These are phyloP conservation scores for Leishmania guyanensis DNA, from an alignment of 208 protist genomes.

Conservation along the genomic window DNA sequence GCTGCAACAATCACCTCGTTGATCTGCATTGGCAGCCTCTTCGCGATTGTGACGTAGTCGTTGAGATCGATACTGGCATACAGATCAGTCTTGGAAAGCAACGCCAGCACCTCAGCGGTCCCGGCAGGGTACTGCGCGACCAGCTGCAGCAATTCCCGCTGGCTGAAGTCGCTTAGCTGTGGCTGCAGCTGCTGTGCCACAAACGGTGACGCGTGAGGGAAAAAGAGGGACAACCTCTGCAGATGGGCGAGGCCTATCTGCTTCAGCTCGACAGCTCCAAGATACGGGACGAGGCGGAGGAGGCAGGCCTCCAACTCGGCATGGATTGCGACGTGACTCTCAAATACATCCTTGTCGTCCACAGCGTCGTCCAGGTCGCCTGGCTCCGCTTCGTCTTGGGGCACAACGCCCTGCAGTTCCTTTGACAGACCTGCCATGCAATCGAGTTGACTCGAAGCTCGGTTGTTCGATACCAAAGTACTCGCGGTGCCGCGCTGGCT, in stretches of 20 bases:
- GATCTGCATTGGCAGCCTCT: slow-evolving; percentile 68
- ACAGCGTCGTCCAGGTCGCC: not conserved
- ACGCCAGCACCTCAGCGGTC: slow-evolving; percentile 34
- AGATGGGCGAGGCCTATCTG: slow-evolving; percentile 53
- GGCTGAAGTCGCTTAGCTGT: slow-evolving; percentile 44
- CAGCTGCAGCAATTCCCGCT: slow-evolving; percentile 67
- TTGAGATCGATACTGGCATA: slow-evolving; percentile 55
- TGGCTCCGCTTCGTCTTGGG: not conserved
- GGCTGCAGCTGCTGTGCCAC: slow-evolving; percentile 36
- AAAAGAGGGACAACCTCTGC: slow-evolving; percentile 42
- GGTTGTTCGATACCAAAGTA: not conserved
- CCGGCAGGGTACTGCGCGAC: slow-evolving; percentile 47
- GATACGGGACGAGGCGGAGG: slow-evolving; percentile 26
- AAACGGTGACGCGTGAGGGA: slow-evolving; percentile 39
- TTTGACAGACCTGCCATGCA: not conserved
- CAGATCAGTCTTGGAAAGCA: slow-evolving; percentile 55
- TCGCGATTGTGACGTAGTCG: slow-evolving; percentile 57
- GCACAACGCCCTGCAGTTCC: not conserved
- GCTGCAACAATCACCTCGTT: slow-evolving; percentile 48
- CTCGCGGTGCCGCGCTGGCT: not conserved
- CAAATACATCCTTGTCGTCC: not conserved
- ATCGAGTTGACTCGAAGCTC: not conserved
- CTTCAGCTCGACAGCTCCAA: slow-evolving; percentile 40
- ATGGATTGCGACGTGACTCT: not conserved
- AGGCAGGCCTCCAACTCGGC: slow-evolving; percentile 27